These are phyloP conservation scores for Suillus ampliporus DNA, from an alignment of 768 basidiomycete species.

Conservation along the genomic window DNA sequence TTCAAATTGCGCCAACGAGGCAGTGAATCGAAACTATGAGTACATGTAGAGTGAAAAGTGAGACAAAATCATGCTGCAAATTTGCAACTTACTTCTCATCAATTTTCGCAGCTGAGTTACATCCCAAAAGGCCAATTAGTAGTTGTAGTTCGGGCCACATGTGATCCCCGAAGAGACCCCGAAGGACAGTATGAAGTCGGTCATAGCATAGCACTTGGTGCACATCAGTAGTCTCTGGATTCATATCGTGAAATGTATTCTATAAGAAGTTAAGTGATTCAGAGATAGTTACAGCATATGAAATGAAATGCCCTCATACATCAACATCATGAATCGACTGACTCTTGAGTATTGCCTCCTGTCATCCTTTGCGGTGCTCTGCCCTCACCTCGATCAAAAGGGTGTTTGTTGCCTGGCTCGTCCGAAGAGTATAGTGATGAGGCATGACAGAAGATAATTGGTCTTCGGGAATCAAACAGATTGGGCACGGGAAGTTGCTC, in stretches of 20 bases:
- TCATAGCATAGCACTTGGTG: conserved; percentile 42
- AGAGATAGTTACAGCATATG: neutral
- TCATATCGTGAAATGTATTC: conserved; percentile 43
- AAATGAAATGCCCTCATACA: conserved; percentile 13
- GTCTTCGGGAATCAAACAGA: conserved; percentile 41
- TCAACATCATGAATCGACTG: conserved; percentile 19
- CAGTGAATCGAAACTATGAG: conserved; percentile 6
- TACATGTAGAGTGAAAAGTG: too few species aligned
- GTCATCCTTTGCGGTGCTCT: conserved; percentile 16
- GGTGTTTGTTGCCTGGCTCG: conserved; percentile 20
- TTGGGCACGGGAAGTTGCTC: conserved; percentile 39
- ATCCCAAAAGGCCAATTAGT: conserved; percentile 20
- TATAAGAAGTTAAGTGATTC: neutral
- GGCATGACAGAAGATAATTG: conserved; percentile 22
- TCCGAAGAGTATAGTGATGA: conserved; percentile 21
- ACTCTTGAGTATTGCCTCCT: conserved; percentile 21
- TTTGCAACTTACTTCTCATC: conserved; percentile 27
- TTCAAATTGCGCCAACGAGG: conserved; percentile 12
- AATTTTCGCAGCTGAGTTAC: conserved; percentile 11
- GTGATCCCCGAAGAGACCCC: conserved; percentile 41
- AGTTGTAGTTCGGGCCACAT: conserved; percentile 31
- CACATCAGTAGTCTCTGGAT: conserved; percentile 34
- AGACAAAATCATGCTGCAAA: neutral
- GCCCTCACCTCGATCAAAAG: conserved; percentile 17
- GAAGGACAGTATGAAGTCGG: conserved; percentile 40